phyloP scores from a whole-genome alignment of 495 filamentous ascomycete genomes.

The Gamarada debralockiae region DNA sequence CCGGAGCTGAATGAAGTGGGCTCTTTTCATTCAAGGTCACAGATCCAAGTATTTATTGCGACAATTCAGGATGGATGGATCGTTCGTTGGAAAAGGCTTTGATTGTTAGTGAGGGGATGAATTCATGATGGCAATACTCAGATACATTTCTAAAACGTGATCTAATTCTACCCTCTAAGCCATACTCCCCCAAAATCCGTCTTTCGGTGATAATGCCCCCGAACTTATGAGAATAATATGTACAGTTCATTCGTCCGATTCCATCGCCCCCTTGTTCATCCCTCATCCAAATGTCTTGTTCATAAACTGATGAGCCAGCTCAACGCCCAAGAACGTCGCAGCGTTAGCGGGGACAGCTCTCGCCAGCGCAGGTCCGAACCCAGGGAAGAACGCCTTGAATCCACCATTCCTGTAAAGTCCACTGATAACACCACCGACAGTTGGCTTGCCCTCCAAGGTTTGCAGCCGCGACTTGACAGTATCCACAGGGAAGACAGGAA shows the following conservation, averaged over 20 bases:
- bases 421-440: conserved; percentile 73
- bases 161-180: not conserved
- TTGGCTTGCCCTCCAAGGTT: conserved; percentile 83
- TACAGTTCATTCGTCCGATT: not conserved
- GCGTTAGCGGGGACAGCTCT: conserved; percentile 96
- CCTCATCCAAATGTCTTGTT: conserved; percentile 58
- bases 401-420: conserved; percentile 78
- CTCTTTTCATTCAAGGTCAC: too few species aligned
- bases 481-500: conserved; percentile 96
- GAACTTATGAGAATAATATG: not conserved
- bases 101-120: too few species aligned
- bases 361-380: conserved; percentile 87
- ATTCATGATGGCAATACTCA: too few species aligned
- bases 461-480: conserved; percentile 94
- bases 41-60: too few species aligned
- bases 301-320: conserved; percentile 80
- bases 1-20: too few species aligned
- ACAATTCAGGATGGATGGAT: too few species aligned
- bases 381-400: conserved; percentile 93
- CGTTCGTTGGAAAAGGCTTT: too few species aligned
- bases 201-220: not conserved
- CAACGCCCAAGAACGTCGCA: conserved; percentile 66
- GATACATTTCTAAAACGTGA: too few species aligned
- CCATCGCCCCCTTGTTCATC: not conserved
- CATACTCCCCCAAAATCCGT: not conserved